These are phyloP conservation scores for Salvia rosmarinus DNA, from an alignment of 257 asterid genomes.

Conservation along the genomic window DNA sequence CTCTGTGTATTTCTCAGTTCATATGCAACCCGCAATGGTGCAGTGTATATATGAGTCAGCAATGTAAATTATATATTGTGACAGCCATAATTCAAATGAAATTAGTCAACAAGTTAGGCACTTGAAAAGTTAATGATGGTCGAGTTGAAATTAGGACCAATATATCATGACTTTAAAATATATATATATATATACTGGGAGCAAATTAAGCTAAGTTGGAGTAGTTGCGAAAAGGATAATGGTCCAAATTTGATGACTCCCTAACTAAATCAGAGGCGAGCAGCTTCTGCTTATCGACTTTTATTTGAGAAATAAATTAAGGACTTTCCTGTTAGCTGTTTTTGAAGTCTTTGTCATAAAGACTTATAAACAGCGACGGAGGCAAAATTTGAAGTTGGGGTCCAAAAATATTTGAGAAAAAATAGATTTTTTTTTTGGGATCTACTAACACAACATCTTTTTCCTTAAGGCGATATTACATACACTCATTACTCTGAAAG, in stretches of 20 bases:
- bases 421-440: too few relatives aligned
- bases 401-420: too few relatives aligned
- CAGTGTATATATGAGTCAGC: constrained; percentile 28
- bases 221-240: constrained; percentile 38
- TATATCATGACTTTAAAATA: too few relatives aligned
- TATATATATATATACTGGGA: neutral
- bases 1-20: neutral
- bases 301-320: neutral
- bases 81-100: constrained; percentile 3
- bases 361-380: too few relatives aligned
- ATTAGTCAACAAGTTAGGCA: constrained; percentile 32
- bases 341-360: neutral
- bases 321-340: neutral
- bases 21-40: constrained; percentile 1
- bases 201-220: constrained; percentile 39
- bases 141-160: constrained; percentile 20
- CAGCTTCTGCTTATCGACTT: constrained; percentile 11
- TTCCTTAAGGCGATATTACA: too few relatives aligned
- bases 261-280: constrained; percentile 29
- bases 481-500: too few relatives aligned
- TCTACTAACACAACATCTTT: too few relatives aligned
- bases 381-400: too few relatives aligned
- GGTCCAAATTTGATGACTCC: constrained; percentile 40
- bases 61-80: neutral
- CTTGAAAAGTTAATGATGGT: constrained; percentile 27